Conservation (phyloP, 371 early-diverging fungal species). For the Globomyces sp. region DNA sequence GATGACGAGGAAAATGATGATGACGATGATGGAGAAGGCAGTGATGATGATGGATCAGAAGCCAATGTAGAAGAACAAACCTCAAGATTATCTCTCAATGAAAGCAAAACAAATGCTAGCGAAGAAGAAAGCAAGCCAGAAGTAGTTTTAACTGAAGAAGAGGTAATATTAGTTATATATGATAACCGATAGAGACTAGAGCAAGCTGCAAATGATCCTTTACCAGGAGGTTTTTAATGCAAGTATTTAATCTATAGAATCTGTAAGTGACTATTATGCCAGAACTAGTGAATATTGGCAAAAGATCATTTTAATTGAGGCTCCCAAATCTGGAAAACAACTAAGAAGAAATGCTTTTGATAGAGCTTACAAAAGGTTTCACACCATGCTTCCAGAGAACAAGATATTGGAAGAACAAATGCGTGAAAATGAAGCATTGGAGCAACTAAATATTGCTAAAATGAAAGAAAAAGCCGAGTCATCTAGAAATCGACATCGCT, state of each 20-base stretch:
- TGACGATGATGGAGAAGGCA: conserved; percentile 5
- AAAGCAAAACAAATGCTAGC: conserved; percentile 23
- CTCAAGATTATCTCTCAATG: conserved; percentile 16
- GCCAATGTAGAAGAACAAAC: conserved; percentile 23
- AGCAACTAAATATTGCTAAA: neutral
- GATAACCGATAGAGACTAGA: conserved; percentile 24
- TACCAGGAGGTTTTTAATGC: conserved; percentile 23
- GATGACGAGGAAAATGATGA: conserved; percentile 30
- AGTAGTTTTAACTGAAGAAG: conserved; percentile 21
- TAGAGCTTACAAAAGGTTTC: conserved; percentile 15
- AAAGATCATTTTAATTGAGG: neutral
- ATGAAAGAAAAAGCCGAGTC: conserved; percentile 6
- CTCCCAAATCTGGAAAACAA: conserved; percentile 14
- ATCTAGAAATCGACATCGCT: neutral
- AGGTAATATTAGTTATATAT: conserved; percentile 42
- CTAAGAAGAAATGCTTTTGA: conserved; percentile 22
- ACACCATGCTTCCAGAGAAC: conserved; percentile 15
- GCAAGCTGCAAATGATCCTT: conserved; percentile 42
- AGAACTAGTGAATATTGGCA: conserved; percentile 34
- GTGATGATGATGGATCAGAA: conserved; percentile 30
- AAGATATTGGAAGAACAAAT: conserved; percentile 15
- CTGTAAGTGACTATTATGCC: conserved; percentile 44
- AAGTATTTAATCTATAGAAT: conserved; percentile 20
- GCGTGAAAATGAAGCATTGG: conserved; percentile 18
- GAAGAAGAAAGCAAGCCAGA: conserved; percentile 31